Evolutionary conservation across 2,329 filamentous ascomycete genomes (phyloP), one percentile per base, ranked within the genome.

Genomic region (Davidsoniella virescens): DNA sequence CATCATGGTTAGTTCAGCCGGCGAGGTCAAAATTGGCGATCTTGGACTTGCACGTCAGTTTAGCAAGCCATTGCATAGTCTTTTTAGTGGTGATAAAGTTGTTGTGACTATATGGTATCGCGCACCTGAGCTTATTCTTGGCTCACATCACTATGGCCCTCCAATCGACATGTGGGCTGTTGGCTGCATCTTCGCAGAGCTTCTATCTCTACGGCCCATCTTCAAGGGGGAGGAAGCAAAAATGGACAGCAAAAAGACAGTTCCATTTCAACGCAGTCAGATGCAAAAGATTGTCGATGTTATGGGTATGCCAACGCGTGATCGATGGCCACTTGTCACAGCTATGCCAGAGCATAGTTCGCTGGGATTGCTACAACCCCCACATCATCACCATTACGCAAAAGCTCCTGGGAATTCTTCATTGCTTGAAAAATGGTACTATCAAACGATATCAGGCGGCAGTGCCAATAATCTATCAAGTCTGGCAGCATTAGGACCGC

Each of bases 31-130:
- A 62, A 94, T 98, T 56, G 92, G 92, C 39, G 92, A 98, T 64
- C 69, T 98, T 39, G 92, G 92, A 2, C 75, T 98, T 1, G 92
- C 92, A 6, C 80, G 92, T 16, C 72, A 95, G 2, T 96, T 96
- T 65, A 83, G 92, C 67, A 95, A 96, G 61, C 92, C 92, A 0
- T 70, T 96, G 1, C 87, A 94, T 59, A 86, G 85, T 0, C 75
- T 98, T 1, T 98, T 92, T 64, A 84, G 79, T 16, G 92, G 92
- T 48, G 92, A 98, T 59, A 98, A 98, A 63, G 92, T 98, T 2
- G 92, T 98, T 48, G 92, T 98, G 12, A 98, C 92, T 0, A 98
- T 98, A 55, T 98, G 92, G 92, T 98, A 98, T 60, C 85, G 92
- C 18, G 92, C 92, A 0, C 92, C 92, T 0, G 92, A 98, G 64